Evolutionary conservation across 2,329 filamentous ascomycete species (phyloP), one percentile per base, ranked within the genome.

Genomic region (Aspergillus novoparasiticus): DNA sequence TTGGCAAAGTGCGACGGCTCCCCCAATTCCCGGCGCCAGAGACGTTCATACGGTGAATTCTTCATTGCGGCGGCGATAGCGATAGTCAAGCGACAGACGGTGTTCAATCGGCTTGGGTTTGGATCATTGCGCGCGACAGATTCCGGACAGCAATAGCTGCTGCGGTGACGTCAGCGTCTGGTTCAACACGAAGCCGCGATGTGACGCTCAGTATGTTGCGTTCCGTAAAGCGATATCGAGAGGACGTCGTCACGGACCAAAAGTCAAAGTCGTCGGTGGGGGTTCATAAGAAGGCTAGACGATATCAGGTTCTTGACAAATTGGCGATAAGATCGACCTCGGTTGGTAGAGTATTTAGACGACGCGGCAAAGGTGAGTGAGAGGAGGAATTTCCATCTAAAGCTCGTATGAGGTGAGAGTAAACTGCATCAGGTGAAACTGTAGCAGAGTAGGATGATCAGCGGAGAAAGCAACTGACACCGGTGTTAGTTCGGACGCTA

Each of bases 11-110:
- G 68, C 34, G 76, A 75, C 30, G 62, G 62, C 26, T 76, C 74
- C 48, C 81, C 82, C 56, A 79, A 73, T 71, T 86, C 84, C 55
- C 85, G 81, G 72, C 79, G 79, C 66, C 86, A 78, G 59, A 88
- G 75, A 64, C 83, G 83, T 68, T 85, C 80, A 68, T 83, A 82
- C 41, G 87, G 71, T 46, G 78, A 79, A 63, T 79, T 73, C 67
- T 80, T 83, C 82, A 85, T 85, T 57, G 54, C 70, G 53, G 34
- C 14, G 46, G n/a, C 41, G 51, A 59, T 59, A 50, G n/a, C 41
- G 51, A 59, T 59, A 50, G 59, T 32, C 51, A 46, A 46, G 48
- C 41, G 58, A 60, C 28, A 50, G 45, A 53, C 58, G 32, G 51
- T 30, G 54, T 56, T 64, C 48, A 61, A 41, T 43, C 39, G 39